Percentiles rank a stretch among this genome's conserved stretches.
These are phyloP conservation scores for Psilocybe azurescens DNA, from an alignment of 768 basidiomycete genomes.

Conservation along the genomic window DNA sequence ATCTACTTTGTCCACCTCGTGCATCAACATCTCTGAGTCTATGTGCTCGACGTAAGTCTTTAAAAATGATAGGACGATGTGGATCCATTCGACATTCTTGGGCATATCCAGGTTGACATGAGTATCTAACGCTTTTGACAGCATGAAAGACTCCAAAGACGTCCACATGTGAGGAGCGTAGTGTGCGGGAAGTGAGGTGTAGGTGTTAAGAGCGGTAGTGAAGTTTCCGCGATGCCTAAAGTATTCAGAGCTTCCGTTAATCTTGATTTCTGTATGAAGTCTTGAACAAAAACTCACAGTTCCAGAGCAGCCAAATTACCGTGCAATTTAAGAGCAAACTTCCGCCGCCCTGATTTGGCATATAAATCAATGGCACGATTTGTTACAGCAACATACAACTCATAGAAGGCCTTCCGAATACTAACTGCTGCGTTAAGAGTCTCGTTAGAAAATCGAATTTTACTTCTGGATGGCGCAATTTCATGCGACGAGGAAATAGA, in stretches of 20 bases:
- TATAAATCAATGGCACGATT: slow-evolving; percentile 88
- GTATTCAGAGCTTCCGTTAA: slow-evolving; percentile 1
- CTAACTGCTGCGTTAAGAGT: slow-evolving; percentile 65
- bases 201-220: slow-evolving; percentile 68
- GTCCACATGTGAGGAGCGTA: slow-evolving; percentile 86
- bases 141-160: slow-evolving; percentile 79
- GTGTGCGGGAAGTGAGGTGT: slow-evolving; percentile 82
- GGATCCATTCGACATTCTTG: slow-evolving; percentile 81
- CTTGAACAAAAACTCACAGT: slow-evolving; percentile 56
- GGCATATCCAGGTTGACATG: slow-evolving; percentile 61
- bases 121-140: slow-evolving; percentile 73
- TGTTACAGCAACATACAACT: slow-evolving; percentile 74
- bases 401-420: slow-evolving; percentile 70
- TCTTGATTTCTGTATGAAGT: background rate
- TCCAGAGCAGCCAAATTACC: slow-evolving; percentile 89
- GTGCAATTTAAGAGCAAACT: slow-evolving; percentile 86
- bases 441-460: slow-evolving; percentile 54
- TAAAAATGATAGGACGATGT: slow-evolving; percentile 77
- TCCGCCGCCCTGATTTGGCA: slow-evolving; percentile 79
- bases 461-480: slow-evolving; percentile 26
- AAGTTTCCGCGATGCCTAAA: slow-evolving; percentile 71
- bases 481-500: slow-evolving; percentile 44
- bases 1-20: slow-evolving; percentile 51
- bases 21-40: slow-evolving; percentile 57
- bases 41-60: slow-evolving; percentile 65